Evolutionary conservation across 1,139 yeast species (phyloP).

Genomic region (Arxiozyma heterogenica): DNA sequence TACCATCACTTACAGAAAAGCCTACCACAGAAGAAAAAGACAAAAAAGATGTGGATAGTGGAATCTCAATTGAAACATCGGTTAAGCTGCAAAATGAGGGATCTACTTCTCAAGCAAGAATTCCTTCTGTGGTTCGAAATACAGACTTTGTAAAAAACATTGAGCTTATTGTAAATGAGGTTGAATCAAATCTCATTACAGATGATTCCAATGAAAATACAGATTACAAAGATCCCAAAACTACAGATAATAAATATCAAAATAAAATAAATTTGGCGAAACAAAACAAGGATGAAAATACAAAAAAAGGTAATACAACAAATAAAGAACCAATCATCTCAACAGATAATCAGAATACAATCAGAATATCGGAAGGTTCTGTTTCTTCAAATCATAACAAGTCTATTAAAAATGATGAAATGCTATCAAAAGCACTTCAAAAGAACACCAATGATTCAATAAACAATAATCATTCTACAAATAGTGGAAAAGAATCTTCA

Average conservation of each 20-base stretch:
- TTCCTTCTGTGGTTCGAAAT: constrained; percentile 13
- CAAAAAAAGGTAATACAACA: no score
- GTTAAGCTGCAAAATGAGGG: background rate
- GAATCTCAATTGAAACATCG: background rate
- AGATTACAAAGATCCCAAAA: background rate
- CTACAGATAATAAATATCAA: no score
- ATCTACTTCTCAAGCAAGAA: constrained; percentile 7
- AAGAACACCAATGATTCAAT: no score
- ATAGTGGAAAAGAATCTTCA: background rate
- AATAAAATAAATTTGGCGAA: background rate
- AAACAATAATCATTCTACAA: background rate
- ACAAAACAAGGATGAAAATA: no score
- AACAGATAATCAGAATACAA: background rate
- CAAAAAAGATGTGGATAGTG: background rate
- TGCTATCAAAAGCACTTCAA: background rate
- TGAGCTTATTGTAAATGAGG: background rate
- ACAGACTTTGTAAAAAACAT: background rate
- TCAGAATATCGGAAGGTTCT: background rate
- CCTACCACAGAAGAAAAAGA: background rate
- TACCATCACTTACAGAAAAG: background rate
- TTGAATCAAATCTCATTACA: no score
- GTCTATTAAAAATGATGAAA: background rate
- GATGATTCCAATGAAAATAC: background rate
- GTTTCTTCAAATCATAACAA: background rate
- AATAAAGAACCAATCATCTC: background rate